A percentile compares a stretch with the other conserved stretches of the same genome.
Evolutionary conservation across 768 basidiomycete genomes (phyloP).

Genomic region (Kwoniella sp.): DNA sequence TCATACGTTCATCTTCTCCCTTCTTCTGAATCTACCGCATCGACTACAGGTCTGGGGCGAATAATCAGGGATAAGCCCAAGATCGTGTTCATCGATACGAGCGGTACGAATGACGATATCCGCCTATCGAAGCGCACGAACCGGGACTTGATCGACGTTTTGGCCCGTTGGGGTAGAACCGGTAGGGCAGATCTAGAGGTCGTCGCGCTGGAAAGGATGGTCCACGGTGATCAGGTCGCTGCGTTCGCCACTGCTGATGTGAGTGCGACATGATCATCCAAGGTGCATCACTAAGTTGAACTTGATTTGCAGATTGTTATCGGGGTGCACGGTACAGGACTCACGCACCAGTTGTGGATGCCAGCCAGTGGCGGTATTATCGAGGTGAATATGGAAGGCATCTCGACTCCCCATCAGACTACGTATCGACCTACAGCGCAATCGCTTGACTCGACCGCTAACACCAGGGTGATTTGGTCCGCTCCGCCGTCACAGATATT

Average conservation of each 20-base stretch:
- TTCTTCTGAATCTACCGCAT: neutral
- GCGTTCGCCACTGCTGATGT: conserved; percentile 30
- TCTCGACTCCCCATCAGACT: neutral
- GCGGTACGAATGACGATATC: neutral
- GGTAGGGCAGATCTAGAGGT: conserved; percentile 39
- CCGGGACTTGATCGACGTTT: conserved; percentile 59
- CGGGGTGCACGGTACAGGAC: conserved; percentile 43
- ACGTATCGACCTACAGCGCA: neutral
- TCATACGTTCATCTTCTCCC: neutral
- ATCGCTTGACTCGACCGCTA: too few relatives aligned
- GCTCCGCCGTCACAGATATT: neutral
- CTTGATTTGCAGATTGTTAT: conserved; percentile 27
- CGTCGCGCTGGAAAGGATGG: conserved; percentile 30
- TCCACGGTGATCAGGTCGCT: conserved; percentile 33
- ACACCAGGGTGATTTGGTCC: neutral
- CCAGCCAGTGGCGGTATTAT: conserved; percentile 25
- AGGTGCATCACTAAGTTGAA: too few relatives aligned
- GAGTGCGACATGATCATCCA: too few relatives aligned
- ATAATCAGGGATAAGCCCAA: neutral
- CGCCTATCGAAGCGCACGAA: conserved; percentile 40
- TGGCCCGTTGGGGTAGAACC: conserved; percentile 63
- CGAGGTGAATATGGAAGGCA: conserved; percentile 28
- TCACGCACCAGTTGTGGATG: conserved; percentile 37
- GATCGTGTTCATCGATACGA: neutral
- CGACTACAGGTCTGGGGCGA: too few relatives aligned